These are phyloP conservation scores for Alternaria novae-zelandiae DNA, from an alignment of 2,329 filamentous ascomycete species.

Conservation along the genomic window DNA sequence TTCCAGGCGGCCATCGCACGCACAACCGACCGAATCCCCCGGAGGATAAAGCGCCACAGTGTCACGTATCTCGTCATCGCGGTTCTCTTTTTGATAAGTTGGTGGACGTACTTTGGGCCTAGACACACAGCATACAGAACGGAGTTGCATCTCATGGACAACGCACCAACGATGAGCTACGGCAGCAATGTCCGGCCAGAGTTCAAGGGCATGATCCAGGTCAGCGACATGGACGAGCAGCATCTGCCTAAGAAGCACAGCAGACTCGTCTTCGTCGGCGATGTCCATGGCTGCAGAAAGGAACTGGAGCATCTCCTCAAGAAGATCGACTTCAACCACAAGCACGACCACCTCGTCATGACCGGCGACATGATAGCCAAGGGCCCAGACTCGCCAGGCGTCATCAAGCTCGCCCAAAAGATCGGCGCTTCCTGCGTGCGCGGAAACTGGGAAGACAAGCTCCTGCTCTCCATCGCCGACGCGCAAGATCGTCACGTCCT, in stretches of 20 bases:
- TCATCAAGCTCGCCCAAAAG: slow-evolving; percentile 76
- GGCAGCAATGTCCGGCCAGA: slow-evolving; percentile 56
- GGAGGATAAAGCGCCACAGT: slow-evolving; percentile 46
- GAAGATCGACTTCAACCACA: slow-evolving; percentile 67
- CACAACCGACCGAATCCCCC: slow-evolving; percentile 38
- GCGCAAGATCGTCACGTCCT: slow-evolving; percentile 29
- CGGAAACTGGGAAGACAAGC: slow-evolving; percentile 89
- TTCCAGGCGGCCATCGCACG: slow-evolving; percentile 35
- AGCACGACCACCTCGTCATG: slow-evolving; percentile 57
- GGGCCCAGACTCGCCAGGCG: slow-evolving; percentile 77
- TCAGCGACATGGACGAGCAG: slow-evolving; percentile 57
- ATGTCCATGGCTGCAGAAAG: slow-evolving; percentile 86
- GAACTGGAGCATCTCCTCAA: slow-evolving; percentile 67
- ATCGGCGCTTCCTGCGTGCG: slow-evolving; percentile 81
- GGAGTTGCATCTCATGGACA: slow-evolving; percentile 45
- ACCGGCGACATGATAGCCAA: slow-evolving; percentile 68
- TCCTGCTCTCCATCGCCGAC: slow-evolving; percentile 70
- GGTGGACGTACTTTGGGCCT: slow-evolving; percentile 48
- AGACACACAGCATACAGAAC: slow-evolving; percentile 41
- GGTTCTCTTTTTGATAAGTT: slow-evolving; percentile 42
- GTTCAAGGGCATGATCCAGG: slow-evolving; percentile 58
- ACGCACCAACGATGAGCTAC: slow-evolving; percentile 43
- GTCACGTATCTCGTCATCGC: slow-evolving; percentile 39
- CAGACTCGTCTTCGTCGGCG: slow-evolving; percentile 81
- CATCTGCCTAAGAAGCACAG: slow-evolving; percentile 57